Conservation (phyloP, 257 asterid genomes). For the Solanum sejunctum region DNA sequence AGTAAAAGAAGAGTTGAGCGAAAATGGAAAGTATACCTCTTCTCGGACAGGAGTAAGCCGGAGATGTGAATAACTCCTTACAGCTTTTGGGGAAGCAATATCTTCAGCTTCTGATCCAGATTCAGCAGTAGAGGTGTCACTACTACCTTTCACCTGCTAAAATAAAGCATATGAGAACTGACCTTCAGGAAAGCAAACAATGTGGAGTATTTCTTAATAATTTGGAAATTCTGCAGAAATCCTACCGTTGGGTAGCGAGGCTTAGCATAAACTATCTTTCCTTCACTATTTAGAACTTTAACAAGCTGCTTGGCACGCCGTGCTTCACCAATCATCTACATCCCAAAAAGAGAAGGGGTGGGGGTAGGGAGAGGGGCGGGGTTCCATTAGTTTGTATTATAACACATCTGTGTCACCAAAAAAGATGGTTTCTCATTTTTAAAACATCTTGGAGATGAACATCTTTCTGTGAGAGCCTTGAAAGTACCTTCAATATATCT, state of each 20-base stretch:
- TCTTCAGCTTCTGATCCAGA: constrained; percentile 99
- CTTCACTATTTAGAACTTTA: constrained; percentile 86
- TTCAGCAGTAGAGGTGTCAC: constrained; percentile 96
- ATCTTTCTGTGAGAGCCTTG: background rate
- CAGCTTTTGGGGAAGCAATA: constrained; percentile 85
- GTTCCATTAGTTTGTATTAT: background rate
- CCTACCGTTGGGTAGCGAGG: constrained; percentile 67
- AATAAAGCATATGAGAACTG: background rate
- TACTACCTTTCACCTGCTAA: constrained; percentile 69
- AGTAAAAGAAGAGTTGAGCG: background rate
- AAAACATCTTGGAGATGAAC: background rate
- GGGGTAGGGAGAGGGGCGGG: background rate
- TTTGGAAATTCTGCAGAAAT: background rate
- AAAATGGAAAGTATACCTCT: constrained; percentile 42
- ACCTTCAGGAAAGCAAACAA: background rate
- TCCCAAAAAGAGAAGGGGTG: constrained; percentile 5
- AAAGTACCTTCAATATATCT: constrained; percentile 65
- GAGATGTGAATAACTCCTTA: constrained; percentile 73
- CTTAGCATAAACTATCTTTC: constrained; percentile 93
- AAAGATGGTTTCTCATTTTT: background rate
- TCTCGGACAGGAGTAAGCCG: constrained; percentile 97
- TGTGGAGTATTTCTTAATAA: background rate
- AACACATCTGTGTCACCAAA: background rate
- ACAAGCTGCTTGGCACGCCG: constrained; percentile 76
- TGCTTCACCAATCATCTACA: constrained; percentile 91